Conservation (phyloP, 169 alveolate genomes). For the Fabrea salina region DNA sequence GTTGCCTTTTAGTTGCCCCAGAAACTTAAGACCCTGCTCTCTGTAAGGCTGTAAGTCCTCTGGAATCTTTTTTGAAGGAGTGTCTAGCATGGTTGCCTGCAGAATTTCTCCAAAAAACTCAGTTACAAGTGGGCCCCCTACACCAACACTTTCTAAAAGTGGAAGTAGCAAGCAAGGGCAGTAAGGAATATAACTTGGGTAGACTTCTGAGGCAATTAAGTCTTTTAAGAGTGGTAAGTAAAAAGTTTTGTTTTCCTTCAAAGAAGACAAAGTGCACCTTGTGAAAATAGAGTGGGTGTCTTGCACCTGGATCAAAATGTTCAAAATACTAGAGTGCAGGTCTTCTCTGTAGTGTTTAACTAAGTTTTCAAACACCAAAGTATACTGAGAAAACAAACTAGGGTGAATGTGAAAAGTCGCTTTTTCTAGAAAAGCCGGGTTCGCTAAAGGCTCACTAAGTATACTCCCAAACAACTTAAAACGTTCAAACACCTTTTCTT, state of each 20-base stretch:
- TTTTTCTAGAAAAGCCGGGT: background rate
- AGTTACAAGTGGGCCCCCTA: background rate
- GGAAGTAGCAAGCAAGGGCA: background rate
- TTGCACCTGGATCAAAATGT: background rate
- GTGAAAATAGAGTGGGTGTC: background rate
- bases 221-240: too few relatives aligned
- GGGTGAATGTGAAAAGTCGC: background rate
- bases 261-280: background rate
- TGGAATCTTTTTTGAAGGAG: background rate
- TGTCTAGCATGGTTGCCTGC: background rate
- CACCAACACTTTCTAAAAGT: background rate
- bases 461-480: background rate
- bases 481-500: background rate
- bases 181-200: background rate
- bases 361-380: too few relatives aligned
- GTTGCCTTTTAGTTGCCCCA: background rate
- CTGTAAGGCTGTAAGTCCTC: background rate
- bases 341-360: too few relatives aligned
- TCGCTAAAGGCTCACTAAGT: background rate
- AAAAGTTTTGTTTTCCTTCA: too few relatives aligned
- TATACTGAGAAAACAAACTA: background rate
- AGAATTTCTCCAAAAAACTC: slow-evolving; percentile 9
- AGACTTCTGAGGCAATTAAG: background rate
- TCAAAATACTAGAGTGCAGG: too few relatives aligned
- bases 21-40: background rate